phyloP scores from a whole-genome alignment of 2,329 filamentous ascomycete genomes.

The Colletotrichum acutatum region DNA sequence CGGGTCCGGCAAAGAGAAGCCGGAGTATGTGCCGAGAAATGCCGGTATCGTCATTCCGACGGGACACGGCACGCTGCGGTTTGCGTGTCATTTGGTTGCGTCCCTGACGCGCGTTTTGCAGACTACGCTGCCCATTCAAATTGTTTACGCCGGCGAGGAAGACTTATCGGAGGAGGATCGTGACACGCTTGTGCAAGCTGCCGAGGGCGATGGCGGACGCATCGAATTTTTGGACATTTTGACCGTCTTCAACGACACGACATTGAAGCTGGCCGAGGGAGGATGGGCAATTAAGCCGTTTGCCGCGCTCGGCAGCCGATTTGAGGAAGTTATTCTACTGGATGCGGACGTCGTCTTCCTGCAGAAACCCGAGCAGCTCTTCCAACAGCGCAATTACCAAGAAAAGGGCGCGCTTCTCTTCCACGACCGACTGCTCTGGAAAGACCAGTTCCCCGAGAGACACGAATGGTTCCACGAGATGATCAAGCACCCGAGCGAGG shows the following conservation, averaged over 20 bases:
- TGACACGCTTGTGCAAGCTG: slow-evolving; percentile 38
- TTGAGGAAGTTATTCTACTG: slow-evolving; percentile 50
- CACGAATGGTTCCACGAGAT: slow-evolving; percentile 52
- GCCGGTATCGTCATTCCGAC: slow-evolving; percentile 50
- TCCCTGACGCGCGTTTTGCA: slow-evolving; percentile 44
- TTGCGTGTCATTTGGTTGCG: slow-evolving; percentile 49
- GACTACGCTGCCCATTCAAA: slow-evolving; percentile 47
- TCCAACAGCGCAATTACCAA: slow-evolving; percentile 44
- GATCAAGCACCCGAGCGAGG: slow-evolving; percentile 47
- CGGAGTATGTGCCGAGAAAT: slow-evolving; percentile 31
- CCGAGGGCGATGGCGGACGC: neutral
- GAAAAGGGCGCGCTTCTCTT: slow-evolving; percentile 50
- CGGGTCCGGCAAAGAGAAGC: neutral
- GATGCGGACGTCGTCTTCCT: slow-evolving; percentile 54
- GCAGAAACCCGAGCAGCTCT: slow-evolving; percentile 47
- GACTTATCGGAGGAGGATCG: slow-evolving; percentile 43
- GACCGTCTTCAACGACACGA: slow-evolving; percentile 46
- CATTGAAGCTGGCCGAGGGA: slow-evolving; percentile 42
- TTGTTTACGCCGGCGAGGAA: slow-evolving; percentile 49
- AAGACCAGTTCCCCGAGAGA: slow-evolving; percentile 46
- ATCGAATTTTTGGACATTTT: slow-evolving; percentile 48
- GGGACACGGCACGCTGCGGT: slow-evolving; percentile 45
- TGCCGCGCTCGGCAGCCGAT: slow-evolving; percentile 48
- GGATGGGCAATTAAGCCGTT: slow-evolving; percentile 56
- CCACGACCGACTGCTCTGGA: slow-evolving; percentile 54